Evolutionary conservation across 2,329 filamentous ascomycete species (phyloP).

Genomic region (Aspergillus costaricaensis): DNA sequence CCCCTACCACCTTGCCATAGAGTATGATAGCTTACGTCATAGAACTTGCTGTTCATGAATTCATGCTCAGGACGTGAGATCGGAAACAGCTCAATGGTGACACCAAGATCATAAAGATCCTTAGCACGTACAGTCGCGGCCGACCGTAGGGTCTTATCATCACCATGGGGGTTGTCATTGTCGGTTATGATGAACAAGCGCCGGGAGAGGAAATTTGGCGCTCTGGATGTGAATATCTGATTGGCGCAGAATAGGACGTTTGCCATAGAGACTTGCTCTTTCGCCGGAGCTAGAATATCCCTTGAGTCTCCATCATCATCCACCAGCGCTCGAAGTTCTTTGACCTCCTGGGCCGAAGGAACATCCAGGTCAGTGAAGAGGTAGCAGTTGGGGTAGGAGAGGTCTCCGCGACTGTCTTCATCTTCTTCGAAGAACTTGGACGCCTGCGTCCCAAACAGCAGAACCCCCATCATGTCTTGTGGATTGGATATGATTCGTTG

Average conservation of each 20-base stretch:
- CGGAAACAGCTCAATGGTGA: constrained; percentile 89
- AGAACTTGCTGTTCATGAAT: constrained; percentile 86
- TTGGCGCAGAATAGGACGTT: constrained; percentile 94
- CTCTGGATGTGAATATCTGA: constrained; percentile 92
- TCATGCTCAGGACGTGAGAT: constrained; percentile 70
- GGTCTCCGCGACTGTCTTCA: constrained; percentile 55
- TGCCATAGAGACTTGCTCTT: constrained; percentile 74
- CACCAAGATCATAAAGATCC: constrained; percentile 90
- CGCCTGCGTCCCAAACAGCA: constrained; percentile 86
- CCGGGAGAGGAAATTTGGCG: constrained; percentile 88
- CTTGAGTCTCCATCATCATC: constrained; percentile 74
- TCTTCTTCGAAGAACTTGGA: constrained; percentile 74
- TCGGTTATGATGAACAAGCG: constrained; percentile 96
- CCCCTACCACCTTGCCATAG: not conserved
- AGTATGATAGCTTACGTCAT: constrained; percentile 66
- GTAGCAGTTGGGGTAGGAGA: constrained; percentile 88
- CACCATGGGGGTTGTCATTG: constrained; percentile 79
- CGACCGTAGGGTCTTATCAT: constrained; percentile 71
- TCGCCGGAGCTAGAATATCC: constrained; percentile 68
- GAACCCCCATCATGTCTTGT: constrained; percentile 93
- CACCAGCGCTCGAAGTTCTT: constrained; percentile 71
- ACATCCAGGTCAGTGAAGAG: constrained; percentile 85
- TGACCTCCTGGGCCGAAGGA: constrained; percentile 84
- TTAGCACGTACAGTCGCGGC: constrained; percentile 85
- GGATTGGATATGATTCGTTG: constrained; percentile 97